Evolutionary conservation across 2,329 filamentous ascomycete genomes (phyloP).

Genomic region (Cordyceps cicadae): DNA sequence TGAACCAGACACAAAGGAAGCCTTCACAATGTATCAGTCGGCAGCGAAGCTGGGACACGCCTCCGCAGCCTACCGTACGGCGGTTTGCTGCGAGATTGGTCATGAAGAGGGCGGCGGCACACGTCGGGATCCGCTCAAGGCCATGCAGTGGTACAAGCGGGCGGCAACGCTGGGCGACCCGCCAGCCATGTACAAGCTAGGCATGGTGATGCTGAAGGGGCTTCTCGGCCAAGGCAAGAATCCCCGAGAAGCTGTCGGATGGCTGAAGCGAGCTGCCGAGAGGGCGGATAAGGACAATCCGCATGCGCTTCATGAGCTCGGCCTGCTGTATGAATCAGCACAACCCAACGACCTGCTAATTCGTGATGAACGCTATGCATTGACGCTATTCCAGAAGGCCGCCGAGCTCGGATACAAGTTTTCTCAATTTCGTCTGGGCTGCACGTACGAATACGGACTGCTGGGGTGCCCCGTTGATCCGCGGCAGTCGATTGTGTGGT

Average conservation of each 20-base stretch:
- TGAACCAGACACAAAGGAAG: constrained; percentile 80
- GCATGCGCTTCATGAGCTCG: constrained; percentile 87
- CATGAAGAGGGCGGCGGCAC: constrained; percentile 92
- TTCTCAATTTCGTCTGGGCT: constrained; percentile 82
- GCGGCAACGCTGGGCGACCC: constrained; percentile 84
- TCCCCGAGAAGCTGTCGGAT: constrained; percentile 75
- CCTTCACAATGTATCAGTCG: constrained; percentile 86
- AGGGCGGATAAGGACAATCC: constrained; percentile 83
- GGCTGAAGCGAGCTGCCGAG: constrained; percentile 90
- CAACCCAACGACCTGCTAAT: constrained; percentile 63
- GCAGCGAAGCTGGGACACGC: constrained; percentile 84
- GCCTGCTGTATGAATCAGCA: constrained; percentile 56
- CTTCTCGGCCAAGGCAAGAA: constrained; percentile 81
- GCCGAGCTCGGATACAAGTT: constrained; percentile 90
- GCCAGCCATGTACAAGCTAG: constrained; percentile 96
- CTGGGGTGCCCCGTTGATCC: constrained; percentile 78
- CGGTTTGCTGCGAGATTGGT: constrained; percentile 94
- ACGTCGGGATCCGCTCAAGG: constrained; percentile 81
- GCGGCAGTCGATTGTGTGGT: constrained; percentile 84
- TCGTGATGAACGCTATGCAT: constrained; percentile 72
- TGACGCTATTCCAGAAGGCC: constrained; percentile 75
- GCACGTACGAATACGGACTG: constrained; percentile 81
- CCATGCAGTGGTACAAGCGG: constrained; percentile 96
- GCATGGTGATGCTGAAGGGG: constrained; percentile 91
- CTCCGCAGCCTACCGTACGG: constrained; percentile 83